Conservation (phyloP, 2,329 filamentous ascomycete genomes). For the Claviceps monticola region DNA sequence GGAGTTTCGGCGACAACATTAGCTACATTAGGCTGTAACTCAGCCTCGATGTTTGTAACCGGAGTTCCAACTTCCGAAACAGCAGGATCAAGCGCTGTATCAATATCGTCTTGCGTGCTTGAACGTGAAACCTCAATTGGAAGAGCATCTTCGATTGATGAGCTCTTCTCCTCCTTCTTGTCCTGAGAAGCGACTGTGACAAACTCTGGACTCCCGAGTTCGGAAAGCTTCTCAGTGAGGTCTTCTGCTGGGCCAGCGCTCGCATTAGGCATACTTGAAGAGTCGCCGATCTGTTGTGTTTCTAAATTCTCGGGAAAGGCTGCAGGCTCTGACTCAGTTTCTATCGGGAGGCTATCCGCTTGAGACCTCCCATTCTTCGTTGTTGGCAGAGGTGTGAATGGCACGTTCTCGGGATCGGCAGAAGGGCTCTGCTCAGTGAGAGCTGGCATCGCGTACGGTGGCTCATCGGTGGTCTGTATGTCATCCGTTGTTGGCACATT, state of each 20-base stretch:
- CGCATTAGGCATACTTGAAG: too few relatives aligned
- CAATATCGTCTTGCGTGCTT: too few relatives aligned
- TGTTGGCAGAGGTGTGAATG: not conserved
- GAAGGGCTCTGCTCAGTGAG: not conserved
- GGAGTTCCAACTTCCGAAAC: not conserved
- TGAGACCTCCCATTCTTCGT: slow-evolving; percentile 11
- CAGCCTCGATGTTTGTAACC: not conserved
- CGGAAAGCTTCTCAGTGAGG: not conserved
- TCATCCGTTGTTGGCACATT: not conserved
- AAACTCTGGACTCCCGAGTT: not conserved
- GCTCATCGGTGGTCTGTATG: not conserved
- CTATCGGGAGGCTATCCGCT: slow-evolving; percentile 2
- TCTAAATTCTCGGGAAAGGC: not conserved
- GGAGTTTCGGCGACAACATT: not conserved
- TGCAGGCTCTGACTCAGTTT: not conserved
- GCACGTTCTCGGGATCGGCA: slow-evolving; percentile 4
- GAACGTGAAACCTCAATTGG: not conserved
- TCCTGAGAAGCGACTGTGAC: not conserved
- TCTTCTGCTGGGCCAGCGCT: not conserved
- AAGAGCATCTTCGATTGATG: not conserved
- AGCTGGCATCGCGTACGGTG: too few relatives aligned
- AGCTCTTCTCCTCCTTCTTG: slow-evolving; percentile 8
- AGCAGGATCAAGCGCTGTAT: not conserved
- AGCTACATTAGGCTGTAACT: not conserved
- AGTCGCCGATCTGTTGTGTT: not conserved